Percentiles rank a stretch among this genome's conserved stretches.
These are phyloP conservation scores for Sphagnurus paluster DNA, from an alignment of 1,284 basidiomycete species.

Conservation along the genomic window DNA sequence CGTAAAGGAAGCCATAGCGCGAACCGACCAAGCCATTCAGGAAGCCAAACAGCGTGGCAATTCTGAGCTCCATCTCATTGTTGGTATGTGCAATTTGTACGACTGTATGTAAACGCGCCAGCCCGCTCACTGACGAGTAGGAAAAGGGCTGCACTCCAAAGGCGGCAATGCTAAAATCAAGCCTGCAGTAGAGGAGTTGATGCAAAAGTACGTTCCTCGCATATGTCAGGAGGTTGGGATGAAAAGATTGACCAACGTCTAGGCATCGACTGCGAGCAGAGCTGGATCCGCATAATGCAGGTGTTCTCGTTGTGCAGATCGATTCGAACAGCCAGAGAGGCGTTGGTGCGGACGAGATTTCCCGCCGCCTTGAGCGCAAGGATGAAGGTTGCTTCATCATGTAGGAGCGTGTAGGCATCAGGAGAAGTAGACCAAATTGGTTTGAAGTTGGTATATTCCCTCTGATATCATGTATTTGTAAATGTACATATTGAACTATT, in stretches of 20 bases:
- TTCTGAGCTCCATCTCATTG: slow-evolving; percentile 80
- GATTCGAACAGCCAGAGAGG: slow-evolving; percentile 44
- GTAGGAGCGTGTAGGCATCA: too few relatives aligned
- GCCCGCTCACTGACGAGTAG: slow-evolving; percentile 27
- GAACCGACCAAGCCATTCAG: slow-evolving; percentile 69
- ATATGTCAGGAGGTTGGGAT: too few relatives aligned
- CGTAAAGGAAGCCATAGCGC: slow-evolving; percentile 87
- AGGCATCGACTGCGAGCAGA: slow-evolving; percentile 77
- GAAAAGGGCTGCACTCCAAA: slow-evolving; percentile 86
- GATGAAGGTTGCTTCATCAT: slow-evolving; percentile 71
- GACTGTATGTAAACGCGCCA: not conserved
- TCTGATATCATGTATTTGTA: slow-evolving; percentile 1
- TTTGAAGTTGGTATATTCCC: too few relatives aligned
- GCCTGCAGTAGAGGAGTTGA: slow-evolving; percentile 89
- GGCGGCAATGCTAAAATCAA: slow-evolving; percentile 86
- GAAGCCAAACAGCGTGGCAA: slow-evolving; percentile 69
- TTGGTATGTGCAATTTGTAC: slow-evolving; percentile 58
- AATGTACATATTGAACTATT: not conserved
- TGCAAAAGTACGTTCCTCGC: slow-evolving; percentile 74
- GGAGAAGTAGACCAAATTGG: too few relatives aligned
- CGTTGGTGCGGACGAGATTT: slow-evolving; percentile 61
- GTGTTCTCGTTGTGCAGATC: slow-evolving; percentile 85
- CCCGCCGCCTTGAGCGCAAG: slow-evolving; percentile 50
- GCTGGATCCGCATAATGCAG: slow-evolving; percentile 81
- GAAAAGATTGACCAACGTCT: not conserved